Evolutionary conservation across 495 filamentous ascomycete species (phyloP).

Genomic region (Aspergillus sparsus): DNA sequence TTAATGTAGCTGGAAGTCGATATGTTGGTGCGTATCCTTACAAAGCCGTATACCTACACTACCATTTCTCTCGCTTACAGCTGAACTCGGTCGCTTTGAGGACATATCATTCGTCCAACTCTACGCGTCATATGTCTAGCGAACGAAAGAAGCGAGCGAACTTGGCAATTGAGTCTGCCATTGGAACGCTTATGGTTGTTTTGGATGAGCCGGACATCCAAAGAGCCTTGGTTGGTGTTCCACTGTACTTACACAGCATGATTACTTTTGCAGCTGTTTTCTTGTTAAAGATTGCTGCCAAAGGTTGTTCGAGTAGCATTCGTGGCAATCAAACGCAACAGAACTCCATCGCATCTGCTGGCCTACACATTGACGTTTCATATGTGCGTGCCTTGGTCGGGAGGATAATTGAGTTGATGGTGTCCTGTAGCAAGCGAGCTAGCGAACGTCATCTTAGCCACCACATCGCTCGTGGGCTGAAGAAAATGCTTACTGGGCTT

Average conservation of each 20-base stretch:
- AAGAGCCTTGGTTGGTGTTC: constrained; percentile 51
- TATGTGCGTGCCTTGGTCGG: constrained; percentile 50
- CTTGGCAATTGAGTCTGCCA: constrained; percentile 56
- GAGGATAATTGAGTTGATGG: constrained; percentile 49
- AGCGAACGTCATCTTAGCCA: constrained; percentile 57
- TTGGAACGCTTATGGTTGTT: constrained; percentile 50
- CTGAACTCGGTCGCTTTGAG: constrained; percentile 59
- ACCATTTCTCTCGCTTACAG: constrained; percentile 57
- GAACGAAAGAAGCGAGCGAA: constrained; percentile 55
- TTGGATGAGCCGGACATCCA: constrained; percentile 55
- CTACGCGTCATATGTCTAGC: constrained; percentile 49
- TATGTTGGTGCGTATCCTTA: constrained; percentile 56
- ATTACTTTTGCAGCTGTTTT: constrained; percentile 59
- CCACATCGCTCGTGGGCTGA: constrained; percentile 53
- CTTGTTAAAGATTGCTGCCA: constrained; percentile 53
- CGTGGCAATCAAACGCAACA: constrained; percentile 30
- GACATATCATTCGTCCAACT: constrained; percentile 51
- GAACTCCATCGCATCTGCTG: constrained; percentile 50
- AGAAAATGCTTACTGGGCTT: constrained; percentile 53
- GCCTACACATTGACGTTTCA: constrained; percentile 39
- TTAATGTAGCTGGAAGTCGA: constrained; percentile 46
- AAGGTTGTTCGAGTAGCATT: constrained; percentile 40
- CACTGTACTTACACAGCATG: constrained; percentile 58
- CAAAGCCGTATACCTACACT: constrained; percentile 54
- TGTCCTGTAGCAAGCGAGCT: constrained; percentile 48